A percentile compares a stretch with the other conserved stretches of the same genome.
phyloP scores from a whole-genome alignment of 208 protist genomes.

The Trypanosoma melophagium region DNA sequence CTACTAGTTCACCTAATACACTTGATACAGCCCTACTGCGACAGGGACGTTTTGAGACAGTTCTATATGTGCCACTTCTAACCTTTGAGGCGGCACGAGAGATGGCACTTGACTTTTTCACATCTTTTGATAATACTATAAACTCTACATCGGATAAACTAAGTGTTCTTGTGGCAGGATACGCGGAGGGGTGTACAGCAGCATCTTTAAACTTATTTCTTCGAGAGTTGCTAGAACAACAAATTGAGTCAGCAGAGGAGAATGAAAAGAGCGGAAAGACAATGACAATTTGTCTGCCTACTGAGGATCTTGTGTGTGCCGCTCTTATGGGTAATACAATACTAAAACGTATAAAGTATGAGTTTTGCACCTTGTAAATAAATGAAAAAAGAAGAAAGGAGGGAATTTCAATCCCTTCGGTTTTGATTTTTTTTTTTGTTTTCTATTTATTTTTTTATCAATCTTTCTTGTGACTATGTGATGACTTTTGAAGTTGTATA shows the following conservation, averaged over 20 bases:
- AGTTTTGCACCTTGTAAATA: conserved; percentile 12
- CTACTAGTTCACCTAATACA: conserved; percentile 71
- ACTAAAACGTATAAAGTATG: conserved; percentile 20
- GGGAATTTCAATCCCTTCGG: background rate
- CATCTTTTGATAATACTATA: conserved; percentile 34
- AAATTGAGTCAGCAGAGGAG: background rate
- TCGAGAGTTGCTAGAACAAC: conserved; percentile 57
- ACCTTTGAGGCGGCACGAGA: conserved; percentile 36
- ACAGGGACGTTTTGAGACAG: conserved; percentile 91
- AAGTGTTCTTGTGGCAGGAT: conserved; percentile 33
- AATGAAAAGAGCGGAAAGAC: background rate
- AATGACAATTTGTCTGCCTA: conserved; percentile 17
- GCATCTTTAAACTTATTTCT: conserved; percentile 56
- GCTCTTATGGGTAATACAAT: conserved; percentile 15
- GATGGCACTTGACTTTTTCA: conserved; percentile 65
- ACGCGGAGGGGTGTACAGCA: conserved; percentile 47
- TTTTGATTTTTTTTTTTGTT: conserved; percentile 15
- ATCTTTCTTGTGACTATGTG: conserved; percentile 7
- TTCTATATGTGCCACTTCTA: conserved; percentile 68
- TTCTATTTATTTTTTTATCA: no score
- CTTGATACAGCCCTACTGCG: conserved; percentile 96
- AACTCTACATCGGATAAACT: background rate
- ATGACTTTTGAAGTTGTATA: no score
- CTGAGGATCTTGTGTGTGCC: conserved; percentile 15
- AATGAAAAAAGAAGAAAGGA: background rate